Percentiles rank a stretch among this genome's conserved stretches.
These are phyloP conservation scores for Alternaria angustiovoidea DNA, from an alignment of 2,329 filamentous ascomycete genomes.

Conservation along the genomic window DNA sequence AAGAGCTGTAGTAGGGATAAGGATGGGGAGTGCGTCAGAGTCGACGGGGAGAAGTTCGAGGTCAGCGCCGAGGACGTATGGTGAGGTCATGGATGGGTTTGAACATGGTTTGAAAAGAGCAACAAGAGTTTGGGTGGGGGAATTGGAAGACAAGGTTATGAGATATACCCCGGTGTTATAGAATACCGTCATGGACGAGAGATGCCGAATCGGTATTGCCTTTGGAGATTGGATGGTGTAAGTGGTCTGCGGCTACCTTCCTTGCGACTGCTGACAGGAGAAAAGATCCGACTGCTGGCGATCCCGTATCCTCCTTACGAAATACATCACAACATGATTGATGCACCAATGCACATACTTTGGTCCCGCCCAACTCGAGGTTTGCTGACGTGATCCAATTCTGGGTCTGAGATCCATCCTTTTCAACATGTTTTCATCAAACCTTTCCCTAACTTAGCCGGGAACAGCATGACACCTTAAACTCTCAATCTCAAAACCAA, in stretches of 20 bases:
- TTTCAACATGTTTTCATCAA: neutral
- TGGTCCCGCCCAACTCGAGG: neutral
- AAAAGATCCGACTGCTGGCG: neutral
- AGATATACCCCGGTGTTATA: neutral
- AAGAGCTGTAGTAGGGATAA: constrained; percentile 86
- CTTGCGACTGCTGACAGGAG: neutral
- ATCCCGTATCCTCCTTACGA: neutral
- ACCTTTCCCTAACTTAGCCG: too few relatives aligned
- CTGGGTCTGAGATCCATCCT: too few relatives aligned
- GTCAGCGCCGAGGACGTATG: constrained; percentile 89
- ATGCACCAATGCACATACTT: neutral
- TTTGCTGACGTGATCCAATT: neutral
- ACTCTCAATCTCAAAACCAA: neutral
- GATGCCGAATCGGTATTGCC: neutral
- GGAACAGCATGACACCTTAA: neutral
- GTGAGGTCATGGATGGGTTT: constrained; percentile 51
- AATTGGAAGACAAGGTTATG: neutral
- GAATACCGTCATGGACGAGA: neutral
- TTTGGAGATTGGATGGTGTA: neutral
- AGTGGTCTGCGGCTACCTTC: neutral
- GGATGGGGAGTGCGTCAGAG: constrained; percentile 76
- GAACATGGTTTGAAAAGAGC: neutral
- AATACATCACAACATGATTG: neutral
- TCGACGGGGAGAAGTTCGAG: constrained; percentile 78
- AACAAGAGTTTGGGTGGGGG: too few relatives aligned